Percentiles rank a stretch among this genome's conserved stretches.
phyloP scores from a whole-genome alignment of 129 eudicot genomes.

The Flaveria linearis region DNA sequence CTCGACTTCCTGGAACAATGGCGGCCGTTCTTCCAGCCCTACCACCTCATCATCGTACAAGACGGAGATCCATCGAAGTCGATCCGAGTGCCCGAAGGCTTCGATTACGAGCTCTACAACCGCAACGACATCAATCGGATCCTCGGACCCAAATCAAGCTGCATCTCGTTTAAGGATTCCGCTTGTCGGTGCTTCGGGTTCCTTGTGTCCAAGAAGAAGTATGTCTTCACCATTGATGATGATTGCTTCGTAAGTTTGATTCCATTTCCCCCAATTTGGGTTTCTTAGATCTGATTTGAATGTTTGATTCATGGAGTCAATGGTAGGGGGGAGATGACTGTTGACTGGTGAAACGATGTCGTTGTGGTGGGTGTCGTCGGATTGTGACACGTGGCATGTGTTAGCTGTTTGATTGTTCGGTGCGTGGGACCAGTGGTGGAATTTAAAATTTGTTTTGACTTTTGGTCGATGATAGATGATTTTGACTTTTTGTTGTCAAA shows the following conservation, averaged over 20 bases:
- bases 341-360: not conserved
- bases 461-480: not conserved
- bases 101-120: conserved; percentile 71
- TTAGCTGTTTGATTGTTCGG: conserved; percentile 11
- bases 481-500: conserved; percentile 30
- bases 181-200: conserved; percentile 85
- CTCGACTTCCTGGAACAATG: conserved; percentile 75
- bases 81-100: conserved; percentile 66
- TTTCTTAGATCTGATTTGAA: not conserved
- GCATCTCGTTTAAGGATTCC: conserved; percentile 78
- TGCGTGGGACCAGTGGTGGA: conserved; percentile 24
- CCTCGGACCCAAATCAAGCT: conserved; percentile 69
- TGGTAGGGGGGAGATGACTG: not conserved
- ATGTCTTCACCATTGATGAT: conserved; percentile 78
- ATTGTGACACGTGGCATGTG: conserved; percentile 28
- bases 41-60: conserved; percentile 73
- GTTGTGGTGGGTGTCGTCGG: conserved; percentile 10
- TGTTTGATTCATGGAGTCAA: no score
- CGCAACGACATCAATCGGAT: conserved; percentile 69
- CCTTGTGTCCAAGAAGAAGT: conserved; percentile 73
- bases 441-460: not conserved
- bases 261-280: no score
- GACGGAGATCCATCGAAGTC: conserved; percentile 68
- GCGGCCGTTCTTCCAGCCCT: conserved; percentile 69
- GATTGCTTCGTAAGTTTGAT: conserved; percentile 68